Base-by-base conservation (phyloP, 768 basidiomycete species). In the Mycena capillaripes region DNA sequence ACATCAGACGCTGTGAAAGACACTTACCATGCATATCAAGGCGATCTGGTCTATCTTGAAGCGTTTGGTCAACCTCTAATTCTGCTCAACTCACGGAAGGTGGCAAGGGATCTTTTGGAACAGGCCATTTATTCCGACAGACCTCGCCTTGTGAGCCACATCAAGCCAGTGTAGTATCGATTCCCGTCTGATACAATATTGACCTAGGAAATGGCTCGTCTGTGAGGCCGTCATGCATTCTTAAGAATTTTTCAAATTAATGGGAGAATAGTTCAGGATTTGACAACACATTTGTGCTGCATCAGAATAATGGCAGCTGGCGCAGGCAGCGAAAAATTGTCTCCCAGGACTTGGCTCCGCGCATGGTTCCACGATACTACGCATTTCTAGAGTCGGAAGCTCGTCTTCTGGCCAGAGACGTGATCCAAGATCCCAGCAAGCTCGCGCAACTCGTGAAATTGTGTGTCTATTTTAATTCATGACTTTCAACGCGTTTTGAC, bases 91-190 rank as follows among this genome's bases (percentile, higher is more conserved):
- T 76, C 79, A 0, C 59, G 72, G 21, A 75, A 78, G 67, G 75
- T 74, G 1, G 79, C 80, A 7, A 77, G 64, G 36, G 76, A 76
- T 9, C 78, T 82, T 60, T 71, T 81, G 46, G 80, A 78, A 55
- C 75, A 78, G 21, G 72, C 70, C 3, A 79, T 78, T 27, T 81
- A 83, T 62, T 82, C 80, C n/a, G 83, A 83, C 60, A 64, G 80
- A 14, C 82, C 82, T 25, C 63, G 16, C 32, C 48, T 53, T 44
- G 69, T 70, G 19, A 21, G 69, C 29, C 10, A 30, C 30, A n/a
- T n/a, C n/a, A n/a, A n/a, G n/a, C n/a, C n/a, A n/a, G n/a, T n/a
- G n/a, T n/a, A 9, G 21, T 32, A 27, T 0, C 27, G 10, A 14
- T 40, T 12, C 8, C 6, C 17, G 21, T 50, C 36, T 3, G 14